Evolutionary conservation across 192 early-diverging fungal species (phyloP), one percentile per base, ranked within the genome.

Genomic region (Coemansia aciculifera): DNA sequence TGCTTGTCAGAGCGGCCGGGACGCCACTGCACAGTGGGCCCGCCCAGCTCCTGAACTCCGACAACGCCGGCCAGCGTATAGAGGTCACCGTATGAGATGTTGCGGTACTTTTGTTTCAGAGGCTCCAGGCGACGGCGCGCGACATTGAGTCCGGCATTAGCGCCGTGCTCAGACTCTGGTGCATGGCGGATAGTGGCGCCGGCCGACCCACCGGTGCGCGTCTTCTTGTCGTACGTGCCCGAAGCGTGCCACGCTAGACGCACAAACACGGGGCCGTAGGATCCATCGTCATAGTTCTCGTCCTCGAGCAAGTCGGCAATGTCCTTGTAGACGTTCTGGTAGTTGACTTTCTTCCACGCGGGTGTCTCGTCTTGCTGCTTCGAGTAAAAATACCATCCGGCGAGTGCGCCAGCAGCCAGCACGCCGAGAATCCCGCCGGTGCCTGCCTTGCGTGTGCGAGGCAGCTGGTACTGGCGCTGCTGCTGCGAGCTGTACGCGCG

Each of bases 211-310:
- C 93, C 93, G 8, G 88, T 88, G 39, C 82, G 80, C 62, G 84
- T 72, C 69, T 81, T 83, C 69, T 81, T 77, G 75, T 88, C 88
- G 75, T 84, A 93, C 36, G 92, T 92, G n/a, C 93, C 93, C 48
- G 87, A 87, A 6, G 90, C 76, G 81, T 95, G 93, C 93, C 93
- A 95, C 38, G 92, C 93, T 27, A 95, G 86, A 23, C 93, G 89
- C 56, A 94, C 70, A 72, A 95, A 83, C 36, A 95, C 83, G 1
- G 92, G 91, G 23, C 90, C 93, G 71, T 87, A 88, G 32, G 88
- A 89, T 57, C 93, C 93, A 62, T 93, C 91, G 73, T 93, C 91
- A 57, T 90, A 91, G 81, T 90, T 81, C 65, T 89, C 84, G 66
- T 91, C 89, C 56, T 91, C 90, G 24, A 92, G 83, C 62, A 92